Base-by-base conservation (phyloP, 1,284 basidiomycete genomes). In the Austroboletus novae-zelandiae region DNA sequence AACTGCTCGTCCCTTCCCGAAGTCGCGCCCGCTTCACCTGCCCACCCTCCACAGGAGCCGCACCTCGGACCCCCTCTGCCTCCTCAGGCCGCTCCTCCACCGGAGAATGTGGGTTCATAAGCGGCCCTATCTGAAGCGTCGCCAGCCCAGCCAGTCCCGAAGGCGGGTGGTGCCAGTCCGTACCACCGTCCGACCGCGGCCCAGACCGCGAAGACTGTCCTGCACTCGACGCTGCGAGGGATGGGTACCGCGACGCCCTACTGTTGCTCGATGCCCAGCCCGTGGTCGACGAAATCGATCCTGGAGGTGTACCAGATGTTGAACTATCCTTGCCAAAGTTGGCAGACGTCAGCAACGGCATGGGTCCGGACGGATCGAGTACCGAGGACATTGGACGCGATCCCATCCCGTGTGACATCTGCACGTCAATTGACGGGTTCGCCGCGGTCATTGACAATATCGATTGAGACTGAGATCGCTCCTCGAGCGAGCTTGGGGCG, bases 161-260 rank as follows among this genome's bases (percentile, higher is more conserved):
- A 9, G 67, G 64, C 3, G 42, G 56, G 45, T 60, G 50, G 18
- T 45, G 52, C 67, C 67, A 70, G 42, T 68, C 62, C 3, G 51
- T 50, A 10, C 18, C 51, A 17, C n/a, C 30, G 13, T 61, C 61
- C 1, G 55, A 51, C 23, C 42, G 53, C 20, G 46, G 48, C 13
- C 44, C 50, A 17, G 54, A 55, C 5, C 6, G 47, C 9, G 46
- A 54, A n/a, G 64, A 49, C 30, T n/a, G 42, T 11, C 34, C 46
- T 2, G 47, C 6, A n/a, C 52, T 67, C 5, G 63, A 68, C 8
- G 41, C 3, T 14, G 64, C 48, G 4, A 69, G 51, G 3, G 64
- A 66, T 5, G 64, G 64, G 44, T 69, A 66, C 9, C 67, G 66
- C 3, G 64, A 68, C 4, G 49, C 11, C 25, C 40, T 35, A 3